phyloP scores from a whole-genome alignment of 805 yeast genomes.

The Candida insectalens region DNA sequence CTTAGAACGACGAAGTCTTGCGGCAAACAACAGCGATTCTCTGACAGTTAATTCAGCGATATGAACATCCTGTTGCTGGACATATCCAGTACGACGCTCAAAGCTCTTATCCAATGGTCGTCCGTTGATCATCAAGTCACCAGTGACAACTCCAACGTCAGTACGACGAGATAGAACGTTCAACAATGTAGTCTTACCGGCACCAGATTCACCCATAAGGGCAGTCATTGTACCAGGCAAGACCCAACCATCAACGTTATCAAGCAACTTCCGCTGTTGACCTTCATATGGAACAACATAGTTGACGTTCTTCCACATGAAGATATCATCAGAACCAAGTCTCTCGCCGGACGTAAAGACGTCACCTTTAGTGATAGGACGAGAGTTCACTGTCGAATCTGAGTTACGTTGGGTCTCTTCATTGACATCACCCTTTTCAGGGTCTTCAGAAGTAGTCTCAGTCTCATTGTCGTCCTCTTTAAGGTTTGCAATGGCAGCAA shows the following conservation, averaged over 20 bases:
- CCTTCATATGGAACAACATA: constrained; percentile 46
- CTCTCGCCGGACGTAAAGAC: constrained; percentile 6
- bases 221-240: constrained; percentile 52
- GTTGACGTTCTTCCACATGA: constrained; percentile 54
- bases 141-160: constrained; percentile 45
- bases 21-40: constrained; percentile 41
- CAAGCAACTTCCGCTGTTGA: constrained; percentile 30
- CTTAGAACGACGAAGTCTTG: constrained; percentile 36
- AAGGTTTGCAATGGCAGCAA: background rate
- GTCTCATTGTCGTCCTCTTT: background rate
- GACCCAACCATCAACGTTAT: constrained; percentile 34
- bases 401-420: background rate
- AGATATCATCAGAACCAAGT: constrained; percentile 34
- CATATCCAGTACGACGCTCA: constrained; percentile 46
- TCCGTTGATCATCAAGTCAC: constrained; percentile 50
- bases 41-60: constrained; percentile 41
- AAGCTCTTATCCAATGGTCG: constrained; percentile 37
- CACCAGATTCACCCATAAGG: constrained; percentile 58
- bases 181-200: constrained; percentile 52
- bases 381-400: background rate
- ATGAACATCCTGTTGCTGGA: constrained; percentile 48
- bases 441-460: background rate
- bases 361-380: background rate
- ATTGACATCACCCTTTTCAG: background rate
- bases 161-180: constrained; percentile 44